Percentiles rank a stretch among this genome's conserved stretches.
Conservation (phyloP, 495 filamentous ascomycete genomes). For the Trypethelium eluteriae region DNA sequence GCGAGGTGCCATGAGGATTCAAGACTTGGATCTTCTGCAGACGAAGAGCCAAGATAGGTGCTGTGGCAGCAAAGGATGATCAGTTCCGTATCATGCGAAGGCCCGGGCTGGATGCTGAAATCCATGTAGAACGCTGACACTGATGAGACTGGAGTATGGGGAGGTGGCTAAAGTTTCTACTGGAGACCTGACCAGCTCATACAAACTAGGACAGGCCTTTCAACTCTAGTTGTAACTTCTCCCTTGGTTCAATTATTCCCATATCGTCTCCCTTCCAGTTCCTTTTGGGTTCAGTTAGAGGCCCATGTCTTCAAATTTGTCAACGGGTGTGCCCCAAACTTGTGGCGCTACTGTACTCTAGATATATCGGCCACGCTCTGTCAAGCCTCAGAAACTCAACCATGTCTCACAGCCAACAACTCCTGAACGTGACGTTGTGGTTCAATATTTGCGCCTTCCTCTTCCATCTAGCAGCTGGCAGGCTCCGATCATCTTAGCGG, state of each 20-base stretch:
- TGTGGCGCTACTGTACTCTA: no score
- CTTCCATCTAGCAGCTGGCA: background rate
- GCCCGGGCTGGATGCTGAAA: background rate
- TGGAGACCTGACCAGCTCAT: no score
- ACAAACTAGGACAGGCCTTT: no score
- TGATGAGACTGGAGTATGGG: no score
- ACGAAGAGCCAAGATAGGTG: slow-evolving; percentile 27
- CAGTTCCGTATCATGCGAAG: slow-evolving; percentile 4
- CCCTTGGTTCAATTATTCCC: no score
- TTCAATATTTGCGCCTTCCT: background rate
- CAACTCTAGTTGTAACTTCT: no score
- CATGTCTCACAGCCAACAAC: background rate
- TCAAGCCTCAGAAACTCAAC: background rate
- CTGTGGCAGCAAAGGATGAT: slow-evolving; percentile 37
- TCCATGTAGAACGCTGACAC: no score
- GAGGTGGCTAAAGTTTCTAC: no score
- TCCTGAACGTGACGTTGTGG: background rate
- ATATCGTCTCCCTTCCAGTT: no score
- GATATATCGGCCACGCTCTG: background rate
- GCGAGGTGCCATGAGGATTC: slow-evolving; percentile 34
- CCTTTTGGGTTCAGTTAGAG: no score
- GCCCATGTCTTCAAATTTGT: no score
- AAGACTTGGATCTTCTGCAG: slow-evolving; percentile 14
- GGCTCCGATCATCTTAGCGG: background rate
- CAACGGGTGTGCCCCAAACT: no score